Evolutionary conservation across 495 filamentous ascomycete genomes (phyloP), one percentile per base, ranked within the genome.

Genomic region (Daldinia caldariorum): DNA sequence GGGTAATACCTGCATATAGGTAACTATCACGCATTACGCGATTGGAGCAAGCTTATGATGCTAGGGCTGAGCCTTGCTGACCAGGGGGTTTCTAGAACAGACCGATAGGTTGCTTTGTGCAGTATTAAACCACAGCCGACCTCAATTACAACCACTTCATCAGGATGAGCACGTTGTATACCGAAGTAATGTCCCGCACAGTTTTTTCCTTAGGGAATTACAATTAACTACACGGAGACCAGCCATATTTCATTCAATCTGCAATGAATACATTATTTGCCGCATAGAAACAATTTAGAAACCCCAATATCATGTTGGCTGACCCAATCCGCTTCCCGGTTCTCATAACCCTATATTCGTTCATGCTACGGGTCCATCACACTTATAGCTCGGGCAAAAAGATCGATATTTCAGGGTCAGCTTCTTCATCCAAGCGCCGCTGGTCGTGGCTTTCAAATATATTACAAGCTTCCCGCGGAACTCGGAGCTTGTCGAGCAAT

Each of bases 361-460:
- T 10, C 14, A 32, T 29, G 31, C 7, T 53, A 56, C 53, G 12
- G 37, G 16, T 4, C 6, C 9, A 56, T 37, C 31, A 18, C 20
- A 18, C 16, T 37, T 38, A 56, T n/a, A 59, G 54, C 18, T 45
- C 54, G 10, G 67, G 50, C 31, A 66, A 54, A 18, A 67, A 71
- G 8, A 56, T 43, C 34, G 63, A 58, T 22, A 43, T 43, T 7
- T 8, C 35, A 35, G 51, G 18, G 31, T 71, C 63, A 10, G 69
- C 69, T 63, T 67, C 69, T 20, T 45, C 31, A 47, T 67, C 63
- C 8, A 71, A 22, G 13, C 14, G 35, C 22, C 55, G 35, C 51
- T 67, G 69, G 22, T 58, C 14, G 53, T 45, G 43, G 7, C 13
- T 26, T 14, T 18, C 54, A 35, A 71, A 63, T 35, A 63, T 10